Evolutionary conservation across 306 rosid species (phyloP), one percentile per base, ranked within the genome.

Genomic region (Cucurbita moschata): DNA sequence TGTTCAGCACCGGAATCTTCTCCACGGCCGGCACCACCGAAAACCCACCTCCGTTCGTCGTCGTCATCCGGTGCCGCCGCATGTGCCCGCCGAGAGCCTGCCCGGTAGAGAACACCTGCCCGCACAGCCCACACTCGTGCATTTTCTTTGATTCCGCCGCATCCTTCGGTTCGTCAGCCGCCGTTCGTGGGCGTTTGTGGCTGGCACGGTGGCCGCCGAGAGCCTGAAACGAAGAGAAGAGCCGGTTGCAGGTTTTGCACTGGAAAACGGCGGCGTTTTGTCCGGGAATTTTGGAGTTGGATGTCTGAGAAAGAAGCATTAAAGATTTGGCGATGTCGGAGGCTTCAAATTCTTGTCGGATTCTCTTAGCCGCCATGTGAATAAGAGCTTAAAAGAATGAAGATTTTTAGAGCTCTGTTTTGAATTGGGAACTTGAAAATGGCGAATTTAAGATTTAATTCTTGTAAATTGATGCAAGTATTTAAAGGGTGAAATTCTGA

Each of bases 71-170:
- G 54, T 92, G 98, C 58, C 83, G 81, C 51, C 96, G 77, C 98
- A 92, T 92, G 74, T 92, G 98, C 3, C 98, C 98, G 1, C 98
- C 98, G 30, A 92, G 71, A 3, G 98, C 96, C 57, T 92, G 98
- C 0, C 98, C 98, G 79, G 86, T 78, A 8, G 87, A 57, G 71
- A 92, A 92, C 77, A 75, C 81, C 16, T 73, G 71, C 2, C 98
- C 96, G 64, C 98, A 92, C 26, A 86, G 80, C 0, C 84, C 76
- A 63, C 98, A 92, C 76, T 83, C 82, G 12, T 92, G 96, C 78
- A 76, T 75, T 57, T 77, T 89, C 0, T 84, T 76, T 5, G 12
- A 42, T 0, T 76, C 46, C 50, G 61, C 50, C 11, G 77, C 37
- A 13, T 50, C 77, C 54, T 76, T 58, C 0, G 57, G 71, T 8